Base-by-base conservation (phyloP, 2,329 filamentous ascomycete genomes). In the Colletotrichum eleusines region DNA sequence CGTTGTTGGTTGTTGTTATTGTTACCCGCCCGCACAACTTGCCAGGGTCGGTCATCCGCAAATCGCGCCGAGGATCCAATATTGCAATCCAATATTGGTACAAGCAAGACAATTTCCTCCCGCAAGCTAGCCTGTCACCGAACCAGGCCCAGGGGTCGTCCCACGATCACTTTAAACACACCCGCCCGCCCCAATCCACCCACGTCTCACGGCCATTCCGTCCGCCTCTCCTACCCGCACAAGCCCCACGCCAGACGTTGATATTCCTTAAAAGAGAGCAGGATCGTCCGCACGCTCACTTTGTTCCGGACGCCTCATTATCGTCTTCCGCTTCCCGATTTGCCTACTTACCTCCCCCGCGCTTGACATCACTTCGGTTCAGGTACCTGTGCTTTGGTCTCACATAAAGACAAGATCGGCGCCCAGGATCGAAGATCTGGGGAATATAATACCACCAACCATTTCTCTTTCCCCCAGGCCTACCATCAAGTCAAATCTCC, bases 61-160 rank as follows among this genome's bases (percentile, higher is more conserved):
- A 71, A 71, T 71, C 68, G 68, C 64, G 64, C 68, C 68, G 68
- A 71, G 51, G 57, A 58, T 57, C 63, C 68, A 68, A 71, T 71
- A 71, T 68, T 71, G 64, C 64, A n/a, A 33, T 71, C 68, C 68
- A 71, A 71, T 71, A 71, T 71, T 71, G 64, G 63, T 42, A 23
- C 68, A 68, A 59, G 64, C 68, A 71, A 71, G 68, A 71, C 64
- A 71, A 44, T 11, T 28, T 33, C 46, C 64, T 71, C 68, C 68
- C 64, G 64, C 68, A 63, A 71, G 44, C 67, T 68, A 59, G 68
- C 68, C 68, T 71, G 68, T 71, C 58, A 68, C 64, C 64, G 42
- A 61, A 48, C 50, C 50, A 62, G 26, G 31, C 58, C 61, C 51
- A 58, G 58, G 68, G 68, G 68, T 71, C 68, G 64, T 71, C 64